Percentiles rank a stretch among this genome's conserved stretches.
Conservation (phyloP, 75 land plant genomes). For the Sequoiadendron giganteum region DNA sequence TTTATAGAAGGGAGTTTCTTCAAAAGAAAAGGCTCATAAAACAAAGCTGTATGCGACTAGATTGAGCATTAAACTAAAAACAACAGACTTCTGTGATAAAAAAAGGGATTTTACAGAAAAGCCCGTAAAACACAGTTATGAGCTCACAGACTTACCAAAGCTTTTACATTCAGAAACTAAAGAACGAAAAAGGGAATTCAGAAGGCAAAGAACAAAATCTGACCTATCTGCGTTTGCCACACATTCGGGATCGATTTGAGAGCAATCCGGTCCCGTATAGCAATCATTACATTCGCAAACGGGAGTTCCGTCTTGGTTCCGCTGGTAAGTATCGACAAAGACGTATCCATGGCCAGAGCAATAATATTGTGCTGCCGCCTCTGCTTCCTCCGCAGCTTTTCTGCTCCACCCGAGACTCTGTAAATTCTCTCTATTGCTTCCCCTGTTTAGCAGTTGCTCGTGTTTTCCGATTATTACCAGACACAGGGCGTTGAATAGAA, state of each 20-base stretch:
- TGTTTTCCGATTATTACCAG: neutral
- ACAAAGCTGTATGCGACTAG: too few relatives aligned
- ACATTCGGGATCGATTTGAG: conserved; percentile 4
- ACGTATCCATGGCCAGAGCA: conserved; percentile 64
- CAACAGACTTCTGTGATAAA: too few relatives aligned
- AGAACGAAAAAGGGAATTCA: too few relatives aligned
- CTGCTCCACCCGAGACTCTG: conserved; percentile 35
- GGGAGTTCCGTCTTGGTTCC: conserved; percentile 17
- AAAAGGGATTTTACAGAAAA: too few relatives aligned
- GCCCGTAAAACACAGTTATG: too few relatives aligned
- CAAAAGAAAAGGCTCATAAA: too few relatives aligned
- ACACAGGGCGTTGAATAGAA: neutral
- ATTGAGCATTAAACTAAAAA: too few relatives aligned
- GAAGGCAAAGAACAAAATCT: neutral
- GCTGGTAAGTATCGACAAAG: conserved; percentile 16
- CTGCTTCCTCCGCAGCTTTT: conserved; percentile 14
- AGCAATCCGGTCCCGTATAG: conserved; percentile 20
- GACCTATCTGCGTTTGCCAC: neutral
- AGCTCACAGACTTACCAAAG: too few relatives aligned
- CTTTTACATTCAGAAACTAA: too few relatives aligned
- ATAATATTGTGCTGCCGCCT: conserved; percentile 36
- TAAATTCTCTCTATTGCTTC: neutral
- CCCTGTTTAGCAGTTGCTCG: neutral
- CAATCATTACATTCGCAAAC: conserved; percentile 6
- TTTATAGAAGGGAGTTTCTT: too few relatives aligned